A percentile compares a stretch with the other conserved stretches of the same genome.
These are phyloP conservation scores for Chrysanthemum lavandulifolium DNA, from an alignment of 129 eudicot genomes.

Conservation along the genomic window DNA sequence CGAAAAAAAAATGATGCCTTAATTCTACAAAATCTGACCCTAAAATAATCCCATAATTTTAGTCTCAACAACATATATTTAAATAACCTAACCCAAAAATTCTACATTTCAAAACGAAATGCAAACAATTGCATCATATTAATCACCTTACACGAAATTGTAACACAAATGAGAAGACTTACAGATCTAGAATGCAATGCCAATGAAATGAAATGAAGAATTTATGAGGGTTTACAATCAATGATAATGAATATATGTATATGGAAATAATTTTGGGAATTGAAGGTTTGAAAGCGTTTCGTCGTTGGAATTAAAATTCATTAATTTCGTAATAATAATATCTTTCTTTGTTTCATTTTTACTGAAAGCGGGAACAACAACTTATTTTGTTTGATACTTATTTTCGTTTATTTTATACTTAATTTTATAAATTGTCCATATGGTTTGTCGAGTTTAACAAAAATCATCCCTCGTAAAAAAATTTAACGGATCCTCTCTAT, in stretches of 20 bases:
- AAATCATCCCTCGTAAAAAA: too few relatives aligned
- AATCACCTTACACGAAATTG: slow-evolving; percentile 11
- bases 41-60: too few relatives aligned
- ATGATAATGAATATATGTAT: slow-evolving; percentile 10
- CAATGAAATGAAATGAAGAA: slow-evolving; percentile 17
- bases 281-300: slow-evolving; percentile 21
- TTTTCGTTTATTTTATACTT: too few relatives aligned
- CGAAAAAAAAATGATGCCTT: too few relatives aligned
- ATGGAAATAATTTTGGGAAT: slow-evolving; percentile 21
- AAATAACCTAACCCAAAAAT: too few relatives aligned
- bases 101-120: too few relatives aligned
- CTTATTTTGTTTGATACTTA: too few relatives aligned
- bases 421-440: too few relatives aligned
- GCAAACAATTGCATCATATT: neutral
- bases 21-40: too few relatives aligned
- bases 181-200: slow-evolving; percentile 32
- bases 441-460: too few relatives aligned
- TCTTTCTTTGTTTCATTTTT: slow-evolving; percentile 27
- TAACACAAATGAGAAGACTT: slow-evolving; percentile 26
- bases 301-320: slow-evolving; percentile 13
- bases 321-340: neutral
- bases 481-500: too few relatives aligned
- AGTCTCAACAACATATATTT: too few relatives aligned
- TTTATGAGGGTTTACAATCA: slow-evolving; percentile 29
- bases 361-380: slow-evolving; percentile 50